A percentile compares a stretch with the other conserved stretches of the same genome.
phyloP scores from a whole-genome alignment of 2,329 filamentous ascomycete genomes.

The Rhynchosporium secalis region DNA sequence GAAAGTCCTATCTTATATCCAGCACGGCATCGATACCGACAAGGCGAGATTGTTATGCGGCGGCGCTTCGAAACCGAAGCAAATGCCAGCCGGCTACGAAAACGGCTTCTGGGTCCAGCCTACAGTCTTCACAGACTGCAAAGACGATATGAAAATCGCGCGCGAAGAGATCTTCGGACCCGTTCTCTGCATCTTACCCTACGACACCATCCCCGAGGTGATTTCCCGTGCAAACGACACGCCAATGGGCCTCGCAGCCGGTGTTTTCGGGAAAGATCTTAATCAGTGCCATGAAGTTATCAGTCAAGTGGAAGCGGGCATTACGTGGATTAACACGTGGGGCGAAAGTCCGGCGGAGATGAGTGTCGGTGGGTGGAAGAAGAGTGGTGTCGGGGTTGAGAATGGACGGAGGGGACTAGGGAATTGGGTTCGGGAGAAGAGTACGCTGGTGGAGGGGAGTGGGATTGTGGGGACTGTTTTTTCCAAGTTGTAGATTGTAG shows the following conservation, averaged over 20 bases:
- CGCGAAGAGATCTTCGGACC: slow-evolving; percentile 87
- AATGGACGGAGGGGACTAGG: slow-evolving; percentile 79
- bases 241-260: slow-evolving; percentile 75
- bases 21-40: slow-evolving; percentile 71
- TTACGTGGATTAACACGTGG: slow-evolving; percentile 93
- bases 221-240: slow-evolving; percentile 75
- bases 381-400: slow-evolving; percentile 84
- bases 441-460: slow-evolving; percentile 77
- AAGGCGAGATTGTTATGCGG: slow-evolving; percentile 73
- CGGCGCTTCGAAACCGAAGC: slow-evolving; percentile 57
- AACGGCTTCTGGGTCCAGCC: slow-evolving; percentile 82
- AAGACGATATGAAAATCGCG: slow-evolving; percentile 76
- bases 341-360: slow-evolving; percentile 91
- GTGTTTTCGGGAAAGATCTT: slow-evolving; percentile 77
- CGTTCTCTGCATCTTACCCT: slow-evolving; percentile 78
- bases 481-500: slow-evolving; percentile 50
- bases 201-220: slow-evolving; percentile 68
- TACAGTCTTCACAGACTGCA: slow-evolving; percentile 85
- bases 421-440: slow-evolving; percentile 85
- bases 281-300: slow-evolving; percentile 72
- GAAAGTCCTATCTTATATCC: slow-evolving; percentile 78
- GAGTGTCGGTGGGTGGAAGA: slow-evolving; percentile 90
- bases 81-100: slow-evolving; percentile 40
- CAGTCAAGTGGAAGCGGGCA: slow-evolving; percentile 73
- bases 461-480: slow-evolving; percentile 72